A percentile compares a stretch with the other conserved stretches of the same genome.
Evolutionary conservation across 164 flowering plant genomes (phyloP).

Genomic region (Tetrastigma voinierianum): DNA sequence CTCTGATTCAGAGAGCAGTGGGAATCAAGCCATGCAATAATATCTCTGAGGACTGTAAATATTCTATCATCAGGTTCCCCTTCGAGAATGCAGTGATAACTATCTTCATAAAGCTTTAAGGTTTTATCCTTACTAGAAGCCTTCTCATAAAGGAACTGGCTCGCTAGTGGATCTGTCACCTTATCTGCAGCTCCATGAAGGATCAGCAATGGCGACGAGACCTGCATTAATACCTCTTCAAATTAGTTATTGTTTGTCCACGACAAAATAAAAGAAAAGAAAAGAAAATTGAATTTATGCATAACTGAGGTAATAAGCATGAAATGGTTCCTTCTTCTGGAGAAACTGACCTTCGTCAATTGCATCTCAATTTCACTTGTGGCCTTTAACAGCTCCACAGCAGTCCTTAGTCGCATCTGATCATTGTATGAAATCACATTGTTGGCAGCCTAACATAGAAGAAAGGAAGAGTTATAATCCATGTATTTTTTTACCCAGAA

Average conservation of each 20-base stretch:
- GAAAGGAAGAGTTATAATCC: neutral
- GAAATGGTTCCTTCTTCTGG: too few species aligned
- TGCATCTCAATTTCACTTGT: conserved; percentile 67
- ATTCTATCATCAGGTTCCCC: conserved; percentile 87
- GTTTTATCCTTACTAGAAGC: conserved; percentile 77
- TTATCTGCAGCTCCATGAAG: conserved; percentile 91
- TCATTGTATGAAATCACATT: conserved; percentile 81
- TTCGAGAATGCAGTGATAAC: conserved; percentile 78
- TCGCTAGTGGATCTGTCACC: conserved; percentile 80
- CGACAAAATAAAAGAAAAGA: too few species aligned
- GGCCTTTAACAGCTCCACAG: conserved; percentile 72
- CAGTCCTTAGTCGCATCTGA: conserved; percentile 64
- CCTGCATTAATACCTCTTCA: conserved; percentile 44
- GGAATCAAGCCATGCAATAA: conserved; percentile 75
- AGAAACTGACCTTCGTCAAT: conserved; percentile 57
- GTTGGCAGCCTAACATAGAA: conserved; percentile 52
- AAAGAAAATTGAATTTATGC: neutral
- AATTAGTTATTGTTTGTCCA: neutral
- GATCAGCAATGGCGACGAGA: conserved; percentile 72
- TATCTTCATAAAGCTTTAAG: conserved; percentile 65
- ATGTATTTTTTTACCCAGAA: neutral
- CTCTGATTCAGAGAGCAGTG: conserved; percentile 23
- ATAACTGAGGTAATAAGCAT: neutral
- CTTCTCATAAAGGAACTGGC: conserved; percentile 79
- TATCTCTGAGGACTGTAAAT: conserved; percentile 56